Base-by-base conservation (phyloP, 2,329 filamentous ascomycete genomes). In the Amylocarpus encephaloides region DNA sequence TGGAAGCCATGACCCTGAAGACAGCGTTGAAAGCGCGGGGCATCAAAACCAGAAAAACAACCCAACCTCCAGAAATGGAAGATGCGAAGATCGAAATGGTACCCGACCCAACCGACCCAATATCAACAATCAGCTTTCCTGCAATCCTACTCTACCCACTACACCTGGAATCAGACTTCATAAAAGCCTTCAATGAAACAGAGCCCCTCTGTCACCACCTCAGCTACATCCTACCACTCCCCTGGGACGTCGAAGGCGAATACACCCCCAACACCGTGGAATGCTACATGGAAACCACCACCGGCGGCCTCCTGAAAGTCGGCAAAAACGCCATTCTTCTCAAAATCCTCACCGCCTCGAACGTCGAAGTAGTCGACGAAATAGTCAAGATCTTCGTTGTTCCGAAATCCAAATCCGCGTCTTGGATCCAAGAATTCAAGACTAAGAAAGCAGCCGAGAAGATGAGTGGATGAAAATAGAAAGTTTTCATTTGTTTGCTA, bases 351-450 rank as follows among this genome's bases (percentile, higher is more conserved):
- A 75, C 75, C 7, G 80, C 80, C 7, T 89, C 87, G 6, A 90
- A 86, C 63, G 81, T 94, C 6, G 91, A 95, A 70, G 77, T 98
- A 9, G 82, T 95, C 42, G 92, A 98, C 69, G 86, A 88, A 29
- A 70, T 97, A 55, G 79, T 97, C 19, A 82, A 75, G 64, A 81
- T 98, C 29, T 90, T 88, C 64, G 81, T 97, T 1, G 76, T 98
- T 57, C 92, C 92, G 0, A 84, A 78, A 62, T 69, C 67, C 2
- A 82, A 80, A 68, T 83, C 86, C 1, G 76, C 76, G 7, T 76
- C 67, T n/a, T 98, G 91, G 84, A 83, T 95, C 33, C 78, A 80
- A 56, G 86, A 93, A 60, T 91, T 90, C 67, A 97, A 96, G 73
- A 77, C 73, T 62, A 83, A 87, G 66, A 88, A 81, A 68, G 76